Conservation (phyloP, 2,329 filamentous ascomycete species). For the Hymenoscyphus repandus region DNA sequence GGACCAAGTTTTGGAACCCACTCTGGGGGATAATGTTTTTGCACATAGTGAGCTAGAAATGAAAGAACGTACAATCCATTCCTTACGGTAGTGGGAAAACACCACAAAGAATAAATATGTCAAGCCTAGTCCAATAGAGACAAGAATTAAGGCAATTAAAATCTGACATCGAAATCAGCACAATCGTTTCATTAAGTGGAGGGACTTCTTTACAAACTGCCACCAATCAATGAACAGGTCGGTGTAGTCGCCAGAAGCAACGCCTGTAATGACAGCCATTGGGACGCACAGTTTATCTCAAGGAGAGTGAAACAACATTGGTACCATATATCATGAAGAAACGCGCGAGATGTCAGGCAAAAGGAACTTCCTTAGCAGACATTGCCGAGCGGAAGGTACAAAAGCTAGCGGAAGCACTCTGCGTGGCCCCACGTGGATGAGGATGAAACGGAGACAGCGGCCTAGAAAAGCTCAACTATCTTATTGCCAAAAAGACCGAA, state of each 20-base stretch:
- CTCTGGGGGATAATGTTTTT: background rate
- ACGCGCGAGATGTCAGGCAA: conserved; percentile 2
- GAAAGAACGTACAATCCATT: conserved; percentile 7
- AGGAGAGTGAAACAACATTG: conserved; percentile 6
- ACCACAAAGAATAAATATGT: conserved; percentile 15
- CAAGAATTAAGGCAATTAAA: conserved; percentile 23
- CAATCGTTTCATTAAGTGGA: background rate
- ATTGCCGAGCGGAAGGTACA: conserved; percentile 2
- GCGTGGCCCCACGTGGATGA: conserved; percentile 11
- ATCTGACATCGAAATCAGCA: conserved; percentile 18
- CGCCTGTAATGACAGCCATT: conserved; percentile 24
- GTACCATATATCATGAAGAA: conserved; percentile 7
- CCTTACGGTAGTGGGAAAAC: conserved; percentile 5
- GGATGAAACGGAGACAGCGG: conserved; percentile 1
- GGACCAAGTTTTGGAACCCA: background rate
- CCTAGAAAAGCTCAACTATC: conserved; percentile 5
- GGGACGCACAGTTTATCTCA: conserved; percentile 7
- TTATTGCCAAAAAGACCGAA: conserved; percentile 6
- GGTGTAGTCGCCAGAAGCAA: conserved; percentile 21
- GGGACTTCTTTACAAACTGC: conserved; percentile 20
- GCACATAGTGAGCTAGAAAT: background rate
- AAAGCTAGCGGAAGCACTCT: conserved; percentile 11
- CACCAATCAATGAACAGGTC: conserved; percentile 24
- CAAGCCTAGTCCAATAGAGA: conserved; percentile 18
- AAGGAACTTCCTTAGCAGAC: conserved; percentile 6